A percentile compares a stretch with the other conserved stretches of the same genome.
These are phyloP conservation scores for Fusarium floridanum DNA, from an alignment of 2,329 filamentous ascomycete species.

Conservation along the genomic window DNA sequence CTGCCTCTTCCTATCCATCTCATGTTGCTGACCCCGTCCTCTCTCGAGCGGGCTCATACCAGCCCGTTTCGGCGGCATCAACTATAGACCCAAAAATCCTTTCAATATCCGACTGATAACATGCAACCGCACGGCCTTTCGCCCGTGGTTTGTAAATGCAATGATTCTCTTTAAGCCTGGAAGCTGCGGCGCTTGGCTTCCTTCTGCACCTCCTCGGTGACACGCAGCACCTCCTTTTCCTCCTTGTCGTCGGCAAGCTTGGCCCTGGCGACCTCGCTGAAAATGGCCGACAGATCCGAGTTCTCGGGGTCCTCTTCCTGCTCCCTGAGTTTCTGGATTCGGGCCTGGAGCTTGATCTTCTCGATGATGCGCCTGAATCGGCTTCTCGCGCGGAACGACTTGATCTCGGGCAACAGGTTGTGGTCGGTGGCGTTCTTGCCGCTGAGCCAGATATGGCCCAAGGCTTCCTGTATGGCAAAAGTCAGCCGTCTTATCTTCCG, in stretches of 20 bases:
- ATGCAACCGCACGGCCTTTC: not conserved
- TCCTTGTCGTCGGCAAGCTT: slow-evolving; percentile 87
- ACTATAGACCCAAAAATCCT: not conserved
- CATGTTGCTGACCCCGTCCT: slow-evolving; percentile 1
- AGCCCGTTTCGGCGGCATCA: not conserved
- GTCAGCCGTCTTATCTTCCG: slow-evolving; percentile 32
- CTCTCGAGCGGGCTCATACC: not conserved
- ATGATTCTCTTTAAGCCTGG: slow-evolving; percentile 27
- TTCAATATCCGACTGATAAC: not conserved
- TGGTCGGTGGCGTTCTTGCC: slow-evolving; percentile 93
- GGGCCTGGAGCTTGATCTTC: slow-evolving; percentile 94
- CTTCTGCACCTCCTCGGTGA: slow-evolving; percentile 70
- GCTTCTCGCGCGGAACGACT: slow-evolving; percentile 90
- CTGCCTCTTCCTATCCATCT: slow-evolving; percentile 12
- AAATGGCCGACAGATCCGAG: slow-evolving; percentile 73
- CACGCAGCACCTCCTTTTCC: slow-evolving; percentile 79
- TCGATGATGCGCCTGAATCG: slow-evolving; percentile 94
- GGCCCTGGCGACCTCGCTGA: slow-evolving; percentile 92
- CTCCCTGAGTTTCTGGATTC: slow-evolving; percentile 94
- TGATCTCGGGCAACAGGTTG: slow-evolving; percentile 97
- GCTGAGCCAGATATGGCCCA: slow-evolving; percentile 89
- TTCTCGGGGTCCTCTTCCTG: slow-evolving; percentile 87
- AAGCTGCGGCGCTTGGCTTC: slow-evolving; percentile 57
- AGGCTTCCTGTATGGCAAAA: slow-evolving; percentile 69
- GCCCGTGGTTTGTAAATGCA: slow-evolving; percentile 2